These are phyloP conservation scores for Artemisia tridentata DNA, from an alignment of 129 eudicot genomes.

Conservation along the genomic window DNA sequence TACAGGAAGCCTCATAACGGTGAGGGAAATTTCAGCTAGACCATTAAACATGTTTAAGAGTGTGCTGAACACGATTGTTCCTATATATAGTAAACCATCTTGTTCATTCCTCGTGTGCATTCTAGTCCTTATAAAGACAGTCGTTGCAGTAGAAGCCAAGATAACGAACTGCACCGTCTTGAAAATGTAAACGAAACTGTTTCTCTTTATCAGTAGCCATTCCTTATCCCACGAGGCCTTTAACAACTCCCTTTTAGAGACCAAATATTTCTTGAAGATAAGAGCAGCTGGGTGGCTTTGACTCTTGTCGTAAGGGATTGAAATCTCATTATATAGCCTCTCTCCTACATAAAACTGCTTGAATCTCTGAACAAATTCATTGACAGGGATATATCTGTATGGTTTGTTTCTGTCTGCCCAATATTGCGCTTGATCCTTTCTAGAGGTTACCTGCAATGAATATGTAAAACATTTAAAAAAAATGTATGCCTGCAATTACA, in stretches of 20 bases:
- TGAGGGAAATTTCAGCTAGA: conserved; percentile 63
- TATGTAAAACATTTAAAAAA: background rate
- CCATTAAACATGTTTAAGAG: conserved; percentile 73
- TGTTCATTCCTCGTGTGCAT: conserved; percentile 51
- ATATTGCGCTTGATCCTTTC: conserved; percentile 81
- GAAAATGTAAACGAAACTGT: conserved; percentile 65
- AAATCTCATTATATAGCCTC: conserved; percentile 48
- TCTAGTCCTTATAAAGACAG: conserved; percentile 50
- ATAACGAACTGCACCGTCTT: conserved; percentile 57
- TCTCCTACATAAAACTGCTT: conserved; percentile 60
- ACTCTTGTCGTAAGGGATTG: conserved; percentile 55
- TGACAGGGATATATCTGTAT: conserved; percentile 53
- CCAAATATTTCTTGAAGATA: conserved; percentile 49
- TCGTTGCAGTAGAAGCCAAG: conserved; percentile 45
- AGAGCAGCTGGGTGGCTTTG: conserved; percentile 63
- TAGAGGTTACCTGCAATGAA: conserved; percentile 63
- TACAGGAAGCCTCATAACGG: conserved; percentile 72
- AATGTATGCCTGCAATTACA: background rate
- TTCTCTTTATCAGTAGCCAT: conserved; percentile 73
- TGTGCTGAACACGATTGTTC: conserved; percentile 50
- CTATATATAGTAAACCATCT: conserved; percentile 57
- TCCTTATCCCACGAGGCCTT: conserved; percentile 72
- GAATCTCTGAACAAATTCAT: conserved; percentile 50
- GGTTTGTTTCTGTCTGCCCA: conserved; percentile 61
- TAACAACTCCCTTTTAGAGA: conserved; percentile 52